Base-by-base conservation (phyloP, 2,329 filamentous ascomycete genomes). In the Aspergillus pseudoviridinutans region DNA sequence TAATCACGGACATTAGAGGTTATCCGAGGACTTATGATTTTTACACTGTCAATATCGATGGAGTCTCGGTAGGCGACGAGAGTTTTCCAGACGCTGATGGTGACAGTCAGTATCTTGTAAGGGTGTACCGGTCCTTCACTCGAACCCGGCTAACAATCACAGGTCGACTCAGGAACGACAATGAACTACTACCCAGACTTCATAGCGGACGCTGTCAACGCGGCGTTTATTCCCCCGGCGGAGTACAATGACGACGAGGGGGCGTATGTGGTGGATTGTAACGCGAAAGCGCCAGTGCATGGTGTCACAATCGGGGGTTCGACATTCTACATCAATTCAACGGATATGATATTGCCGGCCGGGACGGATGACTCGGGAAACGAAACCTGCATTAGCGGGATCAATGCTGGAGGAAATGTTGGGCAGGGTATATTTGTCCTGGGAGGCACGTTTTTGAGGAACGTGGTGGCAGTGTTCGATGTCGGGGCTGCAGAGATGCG, bases 391-490 rank as follows among this genome's bases (percentile, higher is more conserved):
- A 56, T 65, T 22, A 57, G 57, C 17, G 61, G 61, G 14, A 56
- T 68, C 32, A 42, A 59, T 41, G 63, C 59, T 50, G 59, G 57
- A 25, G 54, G 55, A 8, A 51, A 55, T 44, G 50, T 58, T 32
- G 54, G 57, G 29, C 41, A 64, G 28, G 55, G 57, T 51, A 29
- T 56, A 38, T 66, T 60, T 51, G 66, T 69, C 14, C 59, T 63
- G 1, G 79, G 79, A 0, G 77, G 77, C 58, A 70, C 72, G 7
- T 82, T 79, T 64, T 69, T 80, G 69, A 79, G 78, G 66, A 79
- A 78, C 56, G 79, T 82, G 0, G 67, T 82, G 8, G 69, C 76
- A 3, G 78, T 82, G 1, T 82, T 80, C 63, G 80, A 82, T 67
- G 71, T 82, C 54, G 78, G 77, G 7, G 75, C 73, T 28, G 71